Evolutionary conservation across 176 grass and related monocot genomes (phyloP), one percentile per base, ranked within the genome.

Genomic region (Ensete ventricosum): DNA sequence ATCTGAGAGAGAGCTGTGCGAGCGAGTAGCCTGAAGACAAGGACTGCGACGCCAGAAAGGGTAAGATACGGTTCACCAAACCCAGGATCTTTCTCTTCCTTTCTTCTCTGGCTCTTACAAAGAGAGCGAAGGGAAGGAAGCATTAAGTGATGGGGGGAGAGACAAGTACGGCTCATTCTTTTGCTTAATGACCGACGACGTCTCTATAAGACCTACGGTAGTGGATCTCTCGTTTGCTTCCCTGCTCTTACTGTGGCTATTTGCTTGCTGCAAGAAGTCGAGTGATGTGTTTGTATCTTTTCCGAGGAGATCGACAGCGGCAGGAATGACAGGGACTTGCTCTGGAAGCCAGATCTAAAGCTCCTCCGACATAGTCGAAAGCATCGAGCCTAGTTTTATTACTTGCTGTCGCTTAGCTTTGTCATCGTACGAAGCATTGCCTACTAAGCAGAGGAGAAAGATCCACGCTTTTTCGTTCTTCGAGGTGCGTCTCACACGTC

Each of bases 401-500:
- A 58, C 43, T 50, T 50, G 34, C 67, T 58, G 54, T 75, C 55
- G 73, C 26, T 75, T 48, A 58, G 50, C 27, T 48, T 17, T 10
- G 54, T 75, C 26, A 2, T 43, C 9, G 6, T 75, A 29, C 55
- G 54, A 14, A 72, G 50, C 50, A 23, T 53, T 53, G 48, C 70
- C 69, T 24, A 19, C 51, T 53, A 53, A 72, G 50, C 24, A 8
- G 22, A 59, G 26, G 9, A 16, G 53, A 75, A 75, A 59, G 73
- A 60, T 75, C 73, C 73, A 52, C 58, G 59, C 26, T 60, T 75
- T 75, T 75, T 60, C 73, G 73, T 75, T 60, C 73, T 75, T 75
- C 59, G 73, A 75, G 54, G 73, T 11, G 24, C 11, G 25, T 17
- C 60, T 75, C 54, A 26, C 14, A 58, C 53, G 16, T 55, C n/a